Evolutionary conservation across 345 rosid species (phyloP).

Genomic region (Rhodamnia argentea): DNA sequence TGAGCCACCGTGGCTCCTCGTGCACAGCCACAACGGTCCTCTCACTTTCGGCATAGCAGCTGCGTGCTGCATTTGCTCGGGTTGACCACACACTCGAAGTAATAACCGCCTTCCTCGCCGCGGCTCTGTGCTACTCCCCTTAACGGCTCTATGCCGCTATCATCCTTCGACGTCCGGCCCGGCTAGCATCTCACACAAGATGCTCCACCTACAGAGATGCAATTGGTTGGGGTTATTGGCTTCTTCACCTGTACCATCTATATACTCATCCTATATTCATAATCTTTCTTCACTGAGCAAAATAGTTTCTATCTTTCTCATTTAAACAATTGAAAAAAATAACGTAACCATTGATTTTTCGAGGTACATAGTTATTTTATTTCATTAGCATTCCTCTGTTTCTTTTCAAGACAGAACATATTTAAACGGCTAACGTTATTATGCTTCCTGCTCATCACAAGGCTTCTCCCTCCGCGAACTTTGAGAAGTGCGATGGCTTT

Average conservation of each 20-base stretch:
- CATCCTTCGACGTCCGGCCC: too few species aligned
- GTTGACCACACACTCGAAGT: not conserved
- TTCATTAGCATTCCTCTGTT: not conserved
- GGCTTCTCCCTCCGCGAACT: not conserved
- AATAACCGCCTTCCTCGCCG: not conserved
- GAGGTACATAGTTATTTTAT: accelerated
- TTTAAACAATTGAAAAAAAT: not conserved
- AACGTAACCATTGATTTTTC: not conserved
- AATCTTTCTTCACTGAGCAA: not conserved
- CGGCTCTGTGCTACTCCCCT: not conserved
- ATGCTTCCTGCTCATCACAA: not conserved
- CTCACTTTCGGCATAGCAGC: not conserved
- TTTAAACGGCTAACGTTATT: not conserved
- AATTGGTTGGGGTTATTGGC: not conserved
- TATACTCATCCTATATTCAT: not conserved
- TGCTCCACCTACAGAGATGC: not conserved
- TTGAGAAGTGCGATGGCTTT: not conserved
- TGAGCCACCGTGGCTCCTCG: not conserved
- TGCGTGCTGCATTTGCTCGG: not conserved
- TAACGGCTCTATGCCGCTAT: too few species aligned
- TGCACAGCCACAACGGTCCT: not conserved
- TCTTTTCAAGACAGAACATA: not conserved
- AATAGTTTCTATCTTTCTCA: not conserved
- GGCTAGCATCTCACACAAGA: not conserved
- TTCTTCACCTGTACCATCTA: not conserved